Base-by-base conservation (phyloP, 129 eudicot species). In the Flaveria brownii region DNA sequence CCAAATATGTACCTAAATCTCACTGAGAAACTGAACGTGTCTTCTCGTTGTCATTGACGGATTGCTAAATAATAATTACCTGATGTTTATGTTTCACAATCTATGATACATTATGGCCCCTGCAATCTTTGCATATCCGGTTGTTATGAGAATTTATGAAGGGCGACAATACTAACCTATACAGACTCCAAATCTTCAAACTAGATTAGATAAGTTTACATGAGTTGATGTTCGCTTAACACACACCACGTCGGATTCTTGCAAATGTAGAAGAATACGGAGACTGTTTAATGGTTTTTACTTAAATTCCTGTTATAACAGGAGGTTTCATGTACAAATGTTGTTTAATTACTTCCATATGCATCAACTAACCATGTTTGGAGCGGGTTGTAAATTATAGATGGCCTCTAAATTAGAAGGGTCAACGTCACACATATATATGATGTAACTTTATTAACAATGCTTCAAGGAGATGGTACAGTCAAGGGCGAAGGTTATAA, bases 361-460 rank as follows among this genome's bases (percentile, higher is more conserved):
- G 63, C 63, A 26, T 26, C 17, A 61, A 61, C 67, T 61, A 23
- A 12, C 26, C 67, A 60, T 2, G 66, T 60, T 25, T 60, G 66
- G 66, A 12, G 66, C 23, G 0, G 10, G 36, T 22, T 9, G 15
- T 59, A 59, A 59, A 20, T 59, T 59, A 59, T 23, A 59, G 0
- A 59, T 12, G 39, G 3, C n/a, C 39, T 60, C 41, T 4, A 3
- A 10, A 60, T 60, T 10, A 23, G 62, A 55, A 55, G 66, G 42
- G 45, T 7, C 7, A 6, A 33, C 7, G 18, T 28, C 25, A 64
- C 41, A 59, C 9, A 39, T 15, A 11, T 8, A 13, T 55, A 39
- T 56, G 13, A 12, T 22, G 55, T 15, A 55, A 55, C 56, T 74
- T 73, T 2, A 46, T 28, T 28, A 7, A 56, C 14, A 56, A 55